Conservation (phyloP, 1,139 yeast species). For the Candida sp. region DNA sequence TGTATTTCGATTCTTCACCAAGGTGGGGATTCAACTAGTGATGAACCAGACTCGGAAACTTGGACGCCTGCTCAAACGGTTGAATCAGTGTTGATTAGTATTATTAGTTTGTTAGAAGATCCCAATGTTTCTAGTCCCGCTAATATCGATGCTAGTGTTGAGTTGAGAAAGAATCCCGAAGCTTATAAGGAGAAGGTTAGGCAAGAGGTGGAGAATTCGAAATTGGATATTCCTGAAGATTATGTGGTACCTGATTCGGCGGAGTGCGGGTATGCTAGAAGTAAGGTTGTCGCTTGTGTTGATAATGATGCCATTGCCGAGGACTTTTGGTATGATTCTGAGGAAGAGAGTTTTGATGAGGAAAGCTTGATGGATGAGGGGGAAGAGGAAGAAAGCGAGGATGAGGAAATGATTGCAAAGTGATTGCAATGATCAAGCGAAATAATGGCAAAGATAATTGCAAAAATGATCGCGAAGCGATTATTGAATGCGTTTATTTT, state of each 20-base stretch:
- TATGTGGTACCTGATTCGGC: constrained; percentile 72
- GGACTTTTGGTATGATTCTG: constrained; percentile 81
- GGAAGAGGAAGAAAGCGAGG: constrained; percentile 38
- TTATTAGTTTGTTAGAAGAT: constrained; percentile 85
- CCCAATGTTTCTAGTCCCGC: constrained; percentile 95
- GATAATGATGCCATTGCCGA: constrained; percentile 76
- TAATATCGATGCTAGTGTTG: constrained; percentile 93
- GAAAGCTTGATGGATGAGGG: constrained; percentile 53
- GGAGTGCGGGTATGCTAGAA: constrained; percentile 58
- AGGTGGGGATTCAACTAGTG: constrained; percentile 84
- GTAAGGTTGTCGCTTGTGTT: constrained; percentile 33
- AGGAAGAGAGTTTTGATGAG: constrained; percentile 50
- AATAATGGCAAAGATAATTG: no score
- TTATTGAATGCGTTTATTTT: no score
- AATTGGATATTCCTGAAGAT: constrained; percentile 81
- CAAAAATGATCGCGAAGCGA: no score
- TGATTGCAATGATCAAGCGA: no score
- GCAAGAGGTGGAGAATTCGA: constrained; percentile 81
- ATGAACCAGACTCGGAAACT: constrained; percentile 88
- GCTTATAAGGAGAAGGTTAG: constrained; percentile 76
- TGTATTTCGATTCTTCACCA: constrained; percentile 92
- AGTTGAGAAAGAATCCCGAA: constrained; percentile 81
- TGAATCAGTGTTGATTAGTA: constrained; percentile 84
- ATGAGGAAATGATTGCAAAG: constrained; percentile 4
- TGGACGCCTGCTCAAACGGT: constrained; percentile 99